These are phyloP conservation scores for Leccinum longicurvipes DNA, from an alignment of 768 basidiomycete genomes.

Conservation along the genomic window DNA sequence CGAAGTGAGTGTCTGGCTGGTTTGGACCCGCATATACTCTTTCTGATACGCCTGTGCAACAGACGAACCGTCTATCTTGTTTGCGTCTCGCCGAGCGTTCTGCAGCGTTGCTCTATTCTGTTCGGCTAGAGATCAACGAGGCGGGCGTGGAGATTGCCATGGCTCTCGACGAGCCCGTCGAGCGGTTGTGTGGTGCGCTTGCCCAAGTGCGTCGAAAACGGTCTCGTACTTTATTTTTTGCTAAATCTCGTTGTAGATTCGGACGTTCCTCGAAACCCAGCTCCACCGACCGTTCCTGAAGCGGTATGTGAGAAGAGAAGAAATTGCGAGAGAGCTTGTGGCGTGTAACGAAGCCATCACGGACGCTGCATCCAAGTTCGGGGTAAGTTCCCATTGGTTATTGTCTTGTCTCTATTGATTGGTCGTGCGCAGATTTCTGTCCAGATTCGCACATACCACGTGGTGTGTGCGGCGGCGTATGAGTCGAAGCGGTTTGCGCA, in stretches of 20 bases:
- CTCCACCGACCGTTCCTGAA: slow-evolving; percentile 71
- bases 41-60: background rate
- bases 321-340: slow-evolving; percentile 52
- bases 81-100: slow-evolving; percentile 72
- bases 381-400: slow-evolving; percentile 10
- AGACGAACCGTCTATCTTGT: slow-evolving; percentile 69
- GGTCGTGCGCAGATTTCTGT: slow-evolving; percentile 36
- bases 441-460: slow-evolving; percentile 52
- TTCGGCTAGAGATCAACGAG: slow-evolving; percentile 59
- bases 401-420: background rate
- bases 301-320: slow-evolving; percentile 72
- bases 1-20: slow-evolving; percentile 44
- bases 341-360: slow-evolving; percentile 51
- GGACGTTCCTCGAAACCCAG: slow-evolving; percentile 55
- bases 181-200: slow-evolving; percentile 28
- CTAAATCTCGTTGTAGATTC: slow-evolving; percentile 35
- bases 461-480: slow-evolving; percentile 39
- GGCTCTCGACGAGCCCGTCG: slow-evolving; percentile 51
- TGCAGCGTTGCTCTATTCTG: slow-evolving; percentile 61
- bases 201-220: slow-evolving; percentile 40
- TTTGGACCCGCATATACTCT: background rate
- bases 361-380: slow-evolving; percentile 38
- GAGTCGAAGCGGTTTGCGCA: slow-evolving; percentile 22
- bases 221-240: too few species aligned
- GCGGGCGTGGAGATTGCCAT: slow-evolving; percentile 49